Evolutionary conservation across 2,329 filamentous ascomycete species (phyloP).

Genomic region (Fusarium ramigenum): DNA sequence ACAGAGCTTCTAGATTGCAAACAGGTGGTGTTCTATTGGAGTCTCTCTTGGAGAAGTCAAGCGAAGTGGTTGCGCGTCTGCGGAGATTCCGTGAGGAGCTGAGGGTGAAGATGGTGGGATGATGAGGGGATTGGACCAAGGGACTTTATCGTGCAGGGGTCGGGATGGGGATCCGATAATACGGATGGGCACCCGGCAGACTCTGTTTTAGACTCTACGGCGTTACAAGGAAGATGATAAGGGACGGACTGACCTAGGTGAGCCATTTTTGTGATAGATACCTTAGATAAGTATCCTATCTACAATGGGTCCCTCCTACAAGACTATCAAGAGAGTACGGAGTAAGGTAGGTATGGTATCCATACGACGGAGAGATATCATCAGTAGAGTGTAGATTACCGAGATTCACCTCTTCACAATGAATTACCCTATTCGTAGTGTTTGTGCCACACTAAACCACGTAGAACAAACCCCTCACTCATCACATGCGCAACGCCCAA

Average conservation of each 20-base stretch:
- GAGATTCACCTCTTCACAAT: background rate
- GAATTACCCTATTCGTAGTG: background rate
- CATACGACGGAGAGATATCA: background rate
- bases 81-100: slow-evolving; percentile 34
- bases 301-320: background rate
- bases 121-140: background rate
- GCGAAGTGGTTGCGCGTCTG: slow-evolving; percentile 4
- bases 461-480: slow-evolving; percentile 1
- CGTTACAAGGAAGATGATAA: background rate
- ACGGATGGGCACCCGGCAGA: background rate
- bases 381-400: background rate
- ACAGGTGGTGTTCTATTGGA: slow-evolving; percentile 20
- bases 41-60: slow-evolving; percentile 17
- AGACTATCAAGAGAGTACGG: background rate
- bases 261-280: background rate
- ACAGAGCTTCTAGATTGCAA: background rate
- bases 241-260: background rate
- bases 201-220: background rate
- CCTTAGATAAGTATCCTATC: slow-evolving; percentile 1
- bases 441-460: background rate
- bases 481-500: slow-evolving; percentile 15
- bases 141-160: slow-evolving; percentile 11
- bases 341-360: background rate
- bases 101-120: slow-evolving; percentile 9
- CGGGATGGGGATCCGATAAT: background rate